Evolutionary conservation across 441 rosid species (phyloP).

Genomic region (Heliophila coronopifolia): DNA sequence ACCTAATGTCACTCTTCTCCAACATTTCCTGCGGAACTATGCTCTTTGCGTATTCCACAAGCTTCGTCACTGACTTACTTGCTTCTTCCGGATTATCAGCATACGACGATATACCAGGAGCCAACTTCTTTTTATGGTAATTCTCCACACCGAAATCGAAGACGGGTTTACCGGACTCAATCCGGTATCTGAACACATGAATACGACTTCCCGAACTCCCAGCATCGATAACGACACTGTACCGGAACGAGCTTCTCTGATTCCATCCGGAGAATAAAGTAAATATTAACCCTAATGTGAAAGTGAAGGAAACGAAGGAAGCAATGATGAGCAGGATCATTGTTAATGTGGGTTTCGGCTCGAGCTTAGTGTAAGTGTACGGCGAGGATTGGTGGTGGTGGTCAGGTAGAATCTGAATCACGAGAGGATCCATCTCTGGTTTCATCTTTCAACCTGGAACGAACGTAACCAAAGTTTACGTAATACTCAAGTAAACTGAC

Average conservation of each 20-base stretch:
- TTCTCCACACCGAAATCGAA: constrained; percentile 44
- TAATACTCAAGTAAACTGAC: too few relatives aligned
- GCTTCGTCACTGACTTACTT: constrained; percentile 48
- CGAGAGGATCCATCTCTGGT: constrained; percentile 43
- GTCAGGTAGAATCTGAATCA: constrained; percentile 38
- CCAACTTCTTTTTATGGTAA: constrained; percentile 47
- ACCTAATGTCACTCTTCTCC: constrained; percentile 60
- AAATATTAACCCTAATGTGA: constrained; percentile 21
- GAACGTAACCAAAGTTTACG: too few relatives aligned
- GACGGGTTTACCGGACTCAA: constrained; percentile 29
- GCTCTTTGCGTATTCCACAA: constrained; percentile 52
- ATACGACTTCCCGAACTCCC: constrained; percentile 88
- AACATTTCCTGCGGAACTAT: constrained; percentile 46
- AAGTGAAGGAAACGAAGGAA: constrained; percentile 15
- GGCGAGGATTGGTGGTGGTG: constrained; percentile 41
- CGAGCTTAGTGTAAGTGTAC: constrained; percentile 13
- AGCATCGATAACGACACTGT: constrained; percentile 64
- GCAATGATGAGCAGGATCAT: constrained; percentile 24
- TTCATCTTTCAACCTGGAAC: constrained; percentile 34
- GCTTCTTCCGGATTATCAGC: constrained; percentile 48
- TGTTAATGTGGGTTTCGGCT: constrained; percentile 31
- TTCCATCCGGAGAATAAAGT: constrained; percentile 22
- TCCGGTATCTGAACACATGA: constrained; percentile 51
- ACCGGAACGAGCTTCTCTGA: constrained; percentile 20
- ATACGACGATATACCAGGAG: constrained; percentile 70